A percentile compares a stretch with the other conserved stretches of the same genome.
These are phyloP conservation scores for Desmodesmus armatus DNA, from an alignment of 139 green algal species.

Conservation along the genomic window DNA sequence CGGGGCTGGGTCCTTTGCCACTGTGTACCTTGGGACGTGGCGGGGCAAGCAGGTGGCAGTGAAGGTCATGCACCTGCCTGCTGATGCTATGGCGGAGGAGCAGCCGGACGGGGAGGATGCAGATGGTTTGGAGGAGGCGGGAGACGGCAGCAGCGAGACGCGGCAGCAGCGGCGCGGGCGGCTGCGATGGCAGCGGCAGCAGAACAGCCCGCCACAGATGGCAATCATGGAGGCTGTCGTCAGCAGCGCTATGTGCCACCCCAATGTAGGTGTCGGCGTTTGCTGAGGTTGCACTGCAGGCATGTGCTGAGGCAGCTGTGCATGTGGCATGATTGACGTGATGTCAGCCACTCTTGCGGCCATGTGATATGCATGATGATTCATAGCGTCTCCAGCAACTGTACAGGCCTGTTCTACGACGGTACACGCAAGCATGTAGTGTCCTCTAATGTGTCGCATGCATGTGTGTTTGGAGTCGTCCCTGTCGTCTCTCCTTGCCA, in stretches of 20 bases:
- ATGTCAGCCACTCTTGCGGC: no score
- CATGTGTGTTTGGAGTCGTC: no score
- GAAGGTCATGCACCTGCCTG: slow-evolving; percentile 34
- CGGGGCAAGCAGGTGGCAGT: slow-evolving; percentile 19
- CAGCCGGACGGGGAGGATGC: background rate
- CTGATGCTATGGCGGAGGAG: slow-evolving; percentile 9
- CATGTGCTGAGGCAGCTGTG: no score
- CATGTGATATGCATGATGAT: no score
- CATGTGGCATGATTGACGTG: no score
- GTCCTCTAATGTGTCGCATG: no score
- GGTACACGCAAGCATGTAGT: no score
- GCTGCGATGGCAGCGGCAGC: slow-evolving; percentile 6
- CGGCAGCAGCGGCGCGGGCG: slow-evolving; percentile 1
- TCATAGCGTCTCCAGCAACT: no score
- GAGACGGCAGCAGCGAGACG: background rate
- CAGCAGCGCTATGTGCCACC: slow-evolving; percentile 37
- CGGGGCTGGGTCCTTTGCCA: slow-evolving; percentile 19
- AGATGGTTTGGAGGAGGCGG: background rate
- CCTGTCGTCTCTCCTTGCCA: no score
- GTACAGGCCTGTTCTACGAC: no score
- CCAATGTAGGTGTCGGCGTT: no score
- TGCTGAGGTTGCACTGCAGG: no score
- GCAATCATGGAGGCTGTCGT: slow-evolving; percentile 56
- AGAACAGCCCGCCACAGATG: slow-evolving; percentile 17
- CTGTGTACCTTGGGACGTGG: slow-evolving; percentile 36